Evolutionary conservation across 306 rosid species (phyloP), one percentile per base, ranked within the genome.

Genomic region (Fragaria vesca): DNA sequence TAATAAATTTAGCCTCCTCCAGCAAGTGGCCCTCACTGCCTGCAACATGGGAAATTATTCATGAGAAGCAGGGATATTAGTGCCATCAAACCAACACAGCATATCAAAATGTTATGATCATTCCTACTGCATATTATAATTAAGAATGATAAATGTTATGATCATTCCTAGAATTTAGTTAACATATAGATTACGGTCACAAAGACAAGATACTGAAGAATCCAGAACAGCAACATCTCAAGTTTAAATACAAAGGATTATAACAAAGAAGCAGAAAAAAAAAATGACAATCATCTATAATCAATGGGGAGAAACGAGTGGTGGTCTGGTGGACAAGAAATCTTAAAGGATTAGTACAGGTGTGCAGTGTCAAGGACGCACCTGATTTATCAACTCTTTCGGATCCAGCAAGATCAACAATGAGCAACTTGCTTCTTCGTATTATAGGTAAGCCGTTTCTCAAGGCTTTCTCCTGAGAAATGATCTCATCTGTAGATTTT

Each of bases 371-470:
- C 21, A 54, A 58, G 11, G 72, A 82, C 84, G 61, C 24, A 90
- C 94, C 94, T 72, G 94, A 90, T 83, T 90, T 90, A 58, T 90
- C 88, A 74, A 90, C 78, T 86, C 94, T 84, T 77, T 90, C 94
- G 10, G 94, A 90, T 86, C 94, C 94, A 15, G 94, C 94, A 51
- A 88, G 94, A 86, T 90, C 94, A 54, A 90, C 92, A 57, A 90
- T 76, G 55, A 90, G 86, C 82, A 90, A 79, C 85, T 90, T 90
- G 94, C 94, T 90, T 76, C 82, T 88, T 57, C 86, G 89, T 76
- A 88, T 78, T 69, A 88, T 67, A 54, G 92, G 89, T 77, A 83
- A 67, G 57, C 77, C 78, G 58, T 72, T 83, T 55, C 45, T 69
- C 60, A 69, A 65, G 66, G 51, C 82, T 38, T 79, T 81, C 63